Evolutionary conservation across 331 rosid species (phyloP), one percentile per base, ranked within the genome.

Genomic region (Quercus tomentella): DNA sequence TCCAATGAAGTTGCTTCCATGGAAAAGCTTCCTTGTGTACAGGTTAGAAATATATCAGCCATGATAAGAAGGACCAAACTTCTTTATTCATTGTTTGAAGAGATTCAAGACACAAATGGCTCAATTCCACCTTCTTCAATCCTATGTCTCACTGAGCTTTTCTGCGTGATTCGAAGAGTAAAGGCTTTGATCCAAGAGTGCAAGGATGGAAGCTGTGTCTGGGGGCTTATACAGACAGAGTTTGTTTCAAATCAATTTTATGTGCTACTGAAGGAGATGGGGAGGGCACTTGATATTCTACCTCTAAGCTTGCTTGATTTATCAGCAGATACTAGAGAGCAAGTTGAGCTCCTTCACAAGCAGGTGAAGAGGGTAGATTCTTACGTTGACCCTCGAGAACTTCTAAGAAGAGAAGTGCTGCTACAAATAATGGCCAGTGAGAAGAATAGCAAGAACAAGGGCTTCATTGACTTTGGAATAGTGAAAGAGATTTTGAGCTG

Each of bases 121-220:
- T 86, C 87, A 30, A 91, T 91, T 72, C 97, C 99, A 66, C 96
- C 92, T 23, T 89, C 97, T 66, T 91, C 97, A 20, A 83, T 91
- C 84, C 89, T 95, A 2, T 95, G 97, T 61, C 90, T 95, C 82
- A 88, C 97, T 1, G 99, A 95, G 81, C 92, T 95, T 62, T 91
- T 90, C 84, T 88, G 91, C 4, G 96, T 92, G 83, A 89, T 95
- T 25, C 84, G 88, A 72, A 88, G 93, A 80, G 91, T 77, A 69
- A 89, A 90, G 83, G 30, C 76, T 79, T 83, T 93, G 83, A 95
- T 90, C 55, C 96, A 89, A 88, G 87, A 77, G 5, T 88, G 94
- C 80, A 85, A 82, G 72, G 94, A 91, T 62, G 87, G 91, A 55
- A 91, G 99, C 90, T 81, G 85, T 41, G 86, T 93, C 30, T 93